These are phyloP conservation scores for Pseudogymnoascus sp. DNA, from an alignment of 2,329 filamentous ascomycete species.

Conservation along the genomic window DNA sequence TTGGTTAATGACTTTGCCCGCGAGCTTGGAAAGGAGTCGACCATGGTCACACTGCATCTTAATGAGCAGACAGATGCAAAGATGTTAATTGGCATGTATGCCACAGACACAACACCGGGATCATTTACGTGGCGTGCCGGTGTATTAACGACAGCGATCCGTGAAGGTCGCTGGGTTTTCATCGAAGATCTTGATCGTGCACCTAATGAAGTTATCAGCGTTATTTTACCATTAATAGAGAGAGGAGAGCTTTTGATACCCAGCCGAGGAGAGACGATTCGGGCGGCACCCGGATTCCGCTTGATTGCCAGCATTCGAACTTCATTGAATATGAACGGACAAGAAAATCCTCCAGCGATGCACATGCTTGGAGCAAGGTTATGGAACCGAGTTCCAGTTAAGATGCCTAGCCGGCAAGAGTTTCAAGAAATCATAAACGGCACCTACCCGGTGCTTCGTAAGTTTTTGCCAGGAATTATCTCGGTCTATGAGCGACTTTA, in stretches of 20 bases:
- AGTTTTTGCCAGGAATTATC: conserved; percentile 50
- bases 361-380: conserved; percentile 74
- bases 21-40: conserved; percentile 66
- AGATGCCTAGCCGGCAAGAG: conserved; percentile 58
- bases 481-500: conserved; percentile 49
- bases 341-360: conserved; percentile 55
- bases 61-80: conserved; percentile 99
- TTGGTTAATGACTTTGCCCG: conserved; percentile 74
- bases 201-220: conserved; percentile 89
- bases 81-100: conserved; percentile 88
- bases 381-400: conserved; percentile 71
- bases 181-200: conserved; percentile 96
- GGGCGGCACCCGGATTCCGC: conserved; percentile 75
- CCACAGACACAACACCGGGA: conserved; percentile 76
- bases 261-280: conserved; percentile 76
- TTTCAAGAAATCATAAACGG: conserved; percentile 63
- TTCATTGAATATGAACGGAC: conserved; percentile 56
- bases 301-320: conserved; percentile 89
- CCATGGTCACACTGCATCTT: conserved; percentile 87
- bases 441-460: conserved; percentile 60
- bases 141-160: conserved; percentile 86
- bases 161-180: conserved; percentile 90
- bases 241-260: conserved; percentile 84
- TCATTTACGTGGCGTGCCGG: conserved; percentile 90
- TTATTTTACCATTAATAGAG: conserved; percentile 85